Base-by-base conservation (phyloP, 2,329 filamentous ascomycete species). In the Fusarium virguliforme region DNA sequence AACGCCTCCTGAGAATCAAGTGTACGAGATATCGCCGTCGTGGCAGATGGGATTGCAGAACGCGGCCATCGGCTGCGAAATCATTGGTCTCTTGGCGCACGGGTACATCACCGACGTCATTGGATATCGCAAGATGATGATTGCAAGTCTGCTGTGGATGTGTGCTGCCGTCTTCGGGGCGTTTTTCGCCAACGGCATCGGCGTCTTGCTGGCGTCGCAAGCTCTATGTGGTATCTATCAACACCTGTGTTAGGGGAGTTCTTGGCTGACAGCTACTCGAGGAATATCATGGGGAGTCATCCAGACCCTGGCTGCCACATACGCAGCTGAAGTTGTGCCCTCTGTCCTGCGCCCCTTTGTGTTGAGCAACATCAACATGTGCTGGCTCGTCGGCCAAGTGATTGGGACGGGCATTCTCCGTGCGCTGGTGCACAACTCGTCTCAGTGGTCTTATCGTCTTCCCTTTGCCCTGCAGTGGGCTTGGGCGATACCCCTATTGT, bases 391-490 rank as follows among this genome's bases (percentile, higher is more conserved):
- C 8, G 83, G 83, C 1, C 82, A 84, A 60, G 70, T 85, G 7
- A 72, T 82, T 4, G 77, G 76, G 1, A 77, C 79, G 0, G 80
- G 78, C 0, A 79, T 84, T 2, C 75, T 82, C 13, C 75, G 79
- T 28, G 76, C 70, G 4, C 70, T 84, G 4, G 62, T 81, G 3
- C 64, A 76, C 34, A 68, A 76, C 6, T 69, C 65, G 0, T 76
- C 78, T 0, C 68, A 84, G 55, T 74, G 72, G 72, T 65, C 72
- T 5, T 74, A 73, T 65, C 53, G 72, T 1, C 80, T 77, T 5
- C 82, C 83, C 0, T 85, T 81, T 59, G 82, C 77, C 2, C 54
- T 84, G 3, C 82, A 84, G 70, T 85, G 83, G 83, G 73, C 78
- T 1, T 83, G 79, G 73, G 79, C 81, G 1, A 70, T 80, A 8